phyloP scores from a whole-genome alignment of 75 land plant genomes.

The Ceratopteris richardii region DNA sequence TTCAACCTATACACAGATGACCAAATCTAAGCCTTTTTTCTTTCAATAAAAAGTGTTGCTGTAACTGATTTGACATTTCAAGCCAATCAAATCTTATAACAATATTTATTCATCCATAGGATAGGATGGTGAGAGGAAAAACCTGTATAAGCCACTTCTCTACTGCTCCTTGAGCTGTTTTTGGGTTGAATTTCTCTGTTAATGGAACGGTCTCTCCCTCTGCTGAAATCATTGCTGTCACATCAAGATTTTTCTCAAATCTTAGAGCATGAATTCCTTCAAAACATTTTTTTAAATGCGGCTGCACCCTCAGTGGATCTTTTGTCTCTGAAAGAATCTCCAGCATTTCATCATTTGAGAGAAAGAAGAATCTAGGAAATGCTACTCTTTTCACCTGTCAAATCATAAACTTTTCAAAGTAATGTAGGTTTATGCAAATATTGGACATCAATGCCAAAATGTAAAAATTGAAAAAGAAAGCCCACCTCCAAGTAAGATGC shows the following conservation, averaged over 20 bases:
- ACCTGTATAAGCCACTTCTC: slow-evolving; percentile 38
- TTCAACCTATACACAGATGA: slow-evolving; percentile 23
- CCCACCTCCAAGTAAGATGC: slow-evolving; percentile 38
- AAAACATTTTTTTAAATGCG: slow-evolving; percentile 38
- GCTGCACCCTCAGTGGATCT: slow-evolving; percentile 39
- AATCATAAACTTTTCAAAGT: neutral
- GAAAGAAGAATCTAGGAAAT: slow-evolving; percentile 37
- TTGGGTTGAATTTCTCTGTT: slow-evolving; percentile 34
- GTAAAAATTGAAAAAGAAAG: no score
- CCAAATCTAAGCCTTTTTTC: no score
- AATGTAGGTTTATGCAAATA: no score
- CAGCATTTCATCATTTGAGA: slow-evolving; percentile 41
- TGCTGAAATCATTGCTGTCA: slow-evolving; percentile 36
- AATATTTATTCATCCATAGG: neutral
- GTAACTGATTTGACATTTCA: no score
- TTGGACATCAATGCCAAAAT: no score
- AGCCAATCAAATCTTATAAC: neutral
- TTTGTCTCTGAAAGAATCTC: slow-evolving; percentile 39
- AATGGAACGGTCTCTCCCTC: slow-evolving; percentile 32
- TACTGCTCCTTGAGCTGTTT: slow-evolving; percentile 36
- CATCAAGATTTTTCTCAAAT: slow-evolving; percentile 32
- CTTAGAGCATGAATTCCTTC: slow-evolving; percentile 27
- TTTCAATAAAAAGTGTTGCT: no score
- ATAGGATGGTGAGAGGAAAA: neutral
- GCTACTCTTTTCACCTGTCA: slow-evolving; percentile 35